Base-by-base conservation (phyloP, 1,284 basidiomycete genomes). In the Sphagnurus paluster region DNA sequence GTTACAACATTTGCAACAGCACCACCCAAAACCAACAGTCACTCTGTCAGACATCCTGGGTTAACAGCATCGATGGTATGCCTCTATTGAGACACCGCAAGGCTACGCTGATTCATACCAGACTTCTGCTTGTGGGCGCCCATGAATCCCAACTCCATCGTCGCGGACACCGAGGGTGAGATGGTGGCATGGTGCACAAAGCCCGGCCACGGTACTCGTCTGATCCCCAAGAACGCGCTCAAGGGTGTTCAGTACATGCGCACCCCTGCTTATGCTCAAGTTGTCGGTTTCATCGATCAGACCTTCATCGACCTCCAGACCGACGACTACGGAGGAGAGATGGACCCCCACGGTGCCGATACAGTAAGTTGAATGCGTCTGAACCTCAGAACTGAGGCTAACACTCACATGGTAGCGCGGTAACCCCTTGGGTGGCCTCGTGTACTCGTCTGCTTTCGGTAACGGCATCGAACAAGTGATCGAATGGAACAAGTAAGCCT, bases 1-100 rank as follows among this genome's bases (percentile, higher is more conserved):
- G 86, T 5, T 87, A 80, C 72, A 88, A 87, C 64, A 55, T 67
- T 3, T 89, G 87, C 64, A 87, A 88, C 68, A 75, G 79, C 2
- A 86, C 84, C 4, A 88, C 85, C 5, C 69, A 80, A 63, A 75
- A 73, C 55, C 75, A 73, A 45, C 38, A 72, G 2, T 85, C 84
- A 0, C 50, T 75, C 39, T 88, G 87, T 58, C 86, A 88, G 64
- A 88, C 85, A 0, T 63, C 70, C 0, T 71, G 82, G 50, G 59
- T 77, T 26, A 80, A 80, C 67, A 58, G 65, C 50, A 58, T 79
- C 23, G 74, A 78, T 49, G 82, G 82, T 80, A 44, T 7, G 67
- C 58, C n/a, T n/a, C n/a, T n/a, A n/a, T n/a, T n/a, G n/a, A n/a
- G n/a, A n/a, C n/a, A n/a, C n/a, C n/a, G n/a, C n/a, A n/a, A n/a